phyloP scores from a whole-genome alignment of 768 basidiomycete genomes.

The Amyloporia xantha region DNA sequence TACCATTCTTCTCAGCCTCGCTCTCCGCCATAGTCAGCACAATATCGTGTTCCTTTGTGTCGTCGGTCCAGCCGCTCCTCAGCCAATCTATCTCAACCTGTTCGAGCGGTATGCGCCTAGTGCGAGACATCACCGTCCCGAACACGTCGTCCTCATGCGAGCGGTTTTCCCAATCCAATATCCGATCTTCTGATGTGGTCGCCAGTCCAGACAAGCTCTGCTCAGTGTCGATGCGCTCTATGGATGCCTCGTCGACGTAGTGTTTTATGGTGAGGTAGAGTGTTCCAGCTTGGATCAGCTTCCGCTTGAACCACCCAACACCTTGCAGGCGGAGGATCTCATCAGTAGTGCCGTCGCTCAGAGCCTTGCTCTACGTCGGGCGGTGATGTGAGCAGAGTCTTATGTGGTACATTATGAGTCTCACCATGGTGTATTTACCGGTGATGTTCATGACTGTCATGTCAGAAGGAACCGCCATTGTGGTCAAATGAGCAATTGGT shows the following conservation, averaged over 20 bases:
- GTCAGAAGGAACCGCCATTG: slow-evolving; percentile 60
- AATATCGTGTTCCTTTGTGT: slow-evolving; percentile 27
- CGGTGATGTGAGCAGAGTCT: not conserved
- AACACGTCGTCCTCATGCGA: slow-evolving; percentile 55
- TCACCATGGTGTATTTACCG: slow-evolving; percentile 59
- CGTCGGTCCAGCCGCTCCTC: slow-evolving; percentile 36
- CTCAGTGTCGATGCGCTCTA: slow-evolving; percentile 62
- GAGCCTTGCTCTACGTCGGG: slow-evolving; percentile 54
- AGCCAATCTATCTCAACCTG: slow-evolving; percentile 31
- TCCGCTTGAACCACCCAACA: slow-evolving; percentile 65
- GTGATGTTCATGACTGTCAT: slow-evolving; percentile 54
- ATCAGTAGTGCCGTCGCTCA: slow-evolving; percentile 58
- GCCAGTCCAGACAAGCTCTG: slow-evolving; percentile 57
- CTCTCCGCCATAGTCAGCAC: slow-evolving; percentile 41
- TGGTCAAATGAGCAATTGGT: not conserved
- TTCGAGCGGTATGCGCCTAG: slow-evolving; percentile 23
- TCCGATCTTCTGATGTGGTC: slow-evolving; percentile 49
- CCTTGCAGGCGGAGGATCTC: slow-evolving; percentile 65
- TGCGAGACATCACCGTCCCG: slow-evolving; percentile 44
- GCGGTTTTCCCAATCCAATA: slow-evolving; percentile 49
- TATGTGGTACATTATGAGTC: not conserved
- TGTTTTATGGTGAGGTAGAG: slow-evolving; percentile 57
- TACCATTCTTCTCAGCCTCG: slow-evolving; percentile 55
- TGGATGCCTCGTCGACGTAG: slow-evolving; percentile 47
- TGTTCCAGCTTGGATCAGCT: slow-evolving; percentile 46